Percentiles rank a stretch among this genome's conserved stretches.
phyloP scores from a whole-genome alignment of 257 asterid species.

The Catharanthus roseus region DNA sequence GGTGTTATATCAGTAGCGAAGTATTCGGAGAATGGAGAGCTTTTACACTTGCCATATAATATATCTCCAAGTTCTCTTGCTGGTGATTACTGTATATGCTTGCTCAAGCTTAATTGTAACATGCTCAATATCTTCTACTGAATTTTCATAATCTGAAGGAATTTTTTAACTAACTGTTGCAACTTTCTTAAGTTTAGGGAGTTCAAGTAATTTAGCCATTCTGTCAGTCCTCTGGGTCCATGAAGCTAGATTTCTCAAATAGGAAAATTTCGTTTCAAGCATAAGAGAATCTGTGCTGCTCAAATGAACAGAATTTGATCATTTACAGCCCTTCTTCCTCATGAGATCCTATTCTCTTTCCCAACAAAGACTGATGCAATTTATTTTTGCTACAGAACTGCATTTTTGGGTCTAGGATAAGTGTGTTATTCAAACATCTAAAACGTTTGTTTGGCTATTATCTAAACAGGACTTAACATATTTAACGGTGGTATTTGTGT shows the following conservation, averaged over 20 bases:
- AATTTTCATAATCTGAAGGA: neutral
- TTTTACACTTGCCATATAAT: conserved; percentile 56
- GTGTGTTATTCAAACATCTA: neutral
- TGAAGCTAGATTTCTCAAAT: neutral
- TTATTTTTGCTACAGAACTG: neutral
- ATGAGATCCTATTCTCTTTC: neutral
- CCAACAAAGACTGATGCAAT: neutral
- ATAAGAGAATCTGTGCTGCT: neutral
- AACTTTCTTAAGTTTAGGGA: neutral
- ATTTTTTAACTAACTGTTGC: neutral
- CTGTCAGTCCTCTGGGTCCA: neutral
- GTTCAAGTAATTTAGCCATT: neutral
- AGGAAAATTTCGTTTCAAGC: neutral
- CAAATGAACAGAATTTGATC: neutral
- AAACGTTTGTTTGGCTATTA: neutral
- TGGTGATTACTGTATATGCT: conserved; percentile 35
- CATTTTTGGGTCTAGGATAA: neutral
- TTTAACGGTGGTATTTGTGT: conserved; percentile 8
- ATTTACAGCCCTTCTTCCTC: neutral
- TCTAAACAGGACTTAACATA: neutral
- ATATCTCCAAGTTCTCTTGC: conserved; percentile 56
- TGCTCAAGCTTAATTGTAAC: neutral
- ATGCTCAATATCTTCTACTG: neutral
- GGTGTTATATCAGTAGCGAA: conserved; percentile 68
- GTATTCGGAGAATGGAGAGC: conserved; percentile 47